Base-by-base conservation (phyloP, 164 flowering plant genomes). In the Piper longum region DNA sequence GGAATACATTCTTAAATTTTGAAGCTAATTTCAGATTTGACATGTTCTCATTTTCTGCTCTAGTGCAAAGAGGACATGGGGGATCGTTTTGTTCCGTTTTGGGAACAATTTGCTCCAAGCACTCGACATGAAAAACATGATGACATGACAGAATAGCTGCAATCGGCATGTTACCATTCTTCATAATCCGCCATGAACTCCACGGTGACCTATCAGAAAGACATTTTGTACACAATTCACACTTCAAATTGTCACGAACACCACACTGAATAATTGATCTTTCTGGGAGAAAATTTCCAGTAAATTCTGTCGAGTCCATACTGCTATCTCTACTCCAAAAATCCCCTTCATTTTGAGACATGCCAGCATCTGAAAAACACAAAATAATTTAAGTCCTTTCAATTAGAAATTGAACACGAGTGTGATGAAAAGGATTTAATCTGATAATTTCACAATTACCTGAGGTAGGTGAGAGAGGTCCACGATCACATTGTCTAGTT, bases 81-180 rank as follows among this genome's bases (percentile, higher is more conserved):
- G 98, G 98, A 60, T 91, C 98, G 68, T 66, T 78, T 56, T 70
- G 84, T 5, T 72, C 78, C 3, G 77, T 59, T 75, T 84, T 91
- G 5, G 91, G 85, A 18, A 89, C 85, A 19, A 78, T 72, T 64
- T 86, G 91, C 57, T 91, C 98, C 76, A 91, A 74, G 74, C 98
- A 91, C 61, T 91, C 98, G 0, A 95, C 98, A 73, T 91, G 98
- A 65, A 81, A 91, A 19, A 87, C 88, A 69, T 91, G 98, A 48
- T 81, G 56, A 59, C 96, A 87, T 11, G 98, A 76, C 69, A 88
- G 98, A 60, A 91, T 86, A 41, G 95, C 84, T 19, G 91, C 67
- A 45, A 84, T 80, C 0, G 98, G 98, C 95, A 88, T 83, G 75
- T 91, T 96, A 54, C 91, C 89, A 69, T 85, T 80, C 70, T 82